Evolutionary conservation across 768 basidiomycete genomes (phyloP).

Genomic region (Agaricus subrufescens): DNA sequence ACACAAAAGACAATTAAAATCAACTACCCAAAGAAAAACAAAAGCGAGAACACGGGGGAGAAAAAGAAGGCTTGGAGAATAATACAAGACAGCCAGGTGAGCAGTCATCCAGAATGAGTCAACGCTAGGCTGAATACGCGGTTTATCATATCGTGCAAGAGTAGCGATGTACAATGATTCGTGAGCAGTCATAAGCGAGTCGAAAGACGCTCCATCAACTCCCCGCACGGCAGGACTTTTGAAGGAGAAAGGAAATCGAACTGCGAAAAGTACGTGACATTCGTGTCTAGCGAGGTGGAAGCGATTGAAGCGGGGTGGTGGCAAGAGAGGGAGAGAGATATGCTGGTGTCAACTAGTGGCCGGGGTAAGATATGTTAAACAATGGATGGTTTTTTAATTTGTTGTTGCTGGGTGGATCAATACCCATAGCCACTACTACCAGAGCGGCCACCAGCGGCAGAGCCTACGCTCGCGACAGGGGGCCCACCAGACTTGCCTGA

Average conservation of each 20-base stretch:
- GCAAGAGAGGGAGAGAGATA: background rate
- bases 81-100: constrained; percentile 5
- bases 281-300: constrained; percentile 7
- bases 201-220: constrained; percentile 8
- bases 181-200: constrained; percentile 4
- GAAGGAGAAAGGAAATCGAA: constrained; percentile 1
- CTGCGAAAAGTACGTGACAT: background rate
- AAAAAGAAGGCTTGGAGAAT: constrained; percentile 4
- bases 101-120: background rate
- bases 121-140: constrained; percentile 6
- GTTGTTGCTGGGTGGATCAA: constrained; percentile 2
- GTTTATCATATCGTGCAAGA: constrained; percentile 4
- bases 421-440: constrained; percentile 25
- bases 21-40: constrained; percentile 17
- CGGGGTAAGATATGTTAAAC: constrained; percentile 7
- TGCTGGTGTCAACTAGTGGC: constrained; percentile 9
- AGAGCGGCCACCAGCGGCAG: constrained; percentile 15
- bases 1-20: constrained; percentile 6
- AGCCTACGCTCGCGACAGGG: constrained; percentile 8
- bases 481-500: constrained; percentile 22
- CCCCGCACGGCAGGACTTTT: constrained; percentile 10
- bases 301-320: background rate
- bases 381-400: background rate
- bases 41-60: constrained; percentile 3
- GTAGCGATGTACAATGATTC: constrained; percentile 7